Conservation (phyloP, 2,329 filamentous ascomycete species). For the Botrytis cinerea region DNA sequence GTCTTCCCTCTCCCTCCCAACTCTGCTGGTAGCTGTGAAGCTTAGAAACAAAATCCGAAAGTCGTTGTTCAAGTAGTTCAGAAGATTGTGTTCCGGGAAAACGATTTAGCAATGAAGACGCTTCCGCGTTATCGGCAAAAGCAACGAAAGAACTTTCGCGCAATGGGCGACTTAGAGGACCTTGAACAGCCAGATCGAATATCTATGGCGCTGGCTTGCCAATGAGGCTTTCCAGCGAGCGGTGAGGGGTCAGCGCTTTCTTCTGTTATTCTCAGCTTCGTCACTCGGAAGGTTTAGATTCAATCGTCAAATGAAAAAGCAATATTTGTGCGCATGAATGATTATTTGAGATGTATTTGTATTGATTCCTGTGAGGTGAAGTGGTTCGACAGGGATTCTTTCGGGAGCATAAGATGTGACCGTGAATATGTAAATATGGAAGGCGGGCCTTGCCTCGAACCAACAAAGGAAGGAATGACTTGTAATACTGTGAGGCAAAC, state of each 20-base stretch:
- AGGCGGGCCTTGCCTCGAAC: slow-evolving; percentile 27
- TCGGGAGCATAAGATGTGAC: slow-evolving; percentile 28
- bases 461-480: slow-evolving; percentile 24
- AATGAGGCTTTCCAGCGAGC: slow-evolving; percentile 36
- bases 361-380: slow-evolving; percentile 35
- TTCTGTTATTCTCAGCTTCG: slow-evolving; percentile 33
- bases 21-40: slow-evolving; percentile 42
- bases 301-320: slow-evolving; percentile 31
- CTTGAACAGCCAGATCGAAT: slow-evolving; percentile 48
- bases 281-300: slow-evolving; percentile 28
- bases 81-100: slow-evolving; percentile 37
- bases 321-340: slow-evolving; percentile 32
- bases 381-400: slow-evolving; percentile 36
- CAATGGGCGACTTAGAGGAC: slow-evolving; percentile 40
- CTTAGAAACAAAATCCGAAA: slow-evolving; percentile 41
- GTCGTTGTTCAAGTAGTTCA: slow-evolving; percentile 38
- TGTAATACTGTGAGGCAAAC: slow-evolving; percentile 26
- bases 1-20: slow-evolving; percentile 42
- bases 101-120: slow-evolving; percentile 37
- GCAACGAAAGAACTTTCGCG: slow-evolving; percentile 41
- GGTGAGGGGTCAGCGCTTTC: slow-evolving; percentile 32
- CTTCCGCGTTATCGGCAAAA: slow-evolving; percentile 40
- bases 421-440: slow-evolving; percentile 25
- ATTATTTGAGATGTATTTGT: slow-evolving; percentile 32
- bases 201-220: slow-evolving; percentile 33